phyloP scores from a whole-genome alignment of 2,329 filamentous ascomycete genomes.

The Curvularia spicifera region DNA sequence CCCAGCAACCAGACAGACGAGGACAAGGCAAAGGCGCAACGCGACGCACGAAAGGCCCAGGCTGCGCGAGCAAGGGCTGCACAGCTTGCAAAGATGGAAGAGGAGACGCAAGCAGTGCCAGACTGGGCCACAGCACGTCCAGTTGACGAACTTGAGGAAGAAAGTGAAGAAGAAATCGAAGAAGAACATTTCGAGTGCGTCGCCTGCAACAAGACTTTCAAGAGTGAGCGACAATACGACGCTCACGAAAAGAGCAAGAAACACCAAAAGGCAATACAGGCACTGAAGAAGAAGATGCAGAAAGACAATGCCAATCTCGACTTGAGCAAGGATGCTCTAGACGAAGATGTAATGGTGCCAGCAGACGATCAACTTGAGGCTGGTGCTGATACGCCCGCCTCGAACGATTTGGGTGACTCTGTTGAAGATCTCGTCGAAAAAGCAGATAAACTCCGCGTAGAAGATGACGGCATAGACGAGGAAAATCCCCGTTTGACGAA shows the following conservation, averaged over 20 bases:
- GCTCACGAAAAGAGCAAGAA: slow-evolving; percentile 97
- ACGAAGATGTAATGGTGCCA: slow-evolving; percentile 44
- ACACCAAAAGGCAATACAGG: slow-evolving; percentile 83
- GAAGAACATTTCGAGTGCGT: slow-evolving; percentile 67
- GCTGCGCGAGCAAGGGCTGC: slow-evolving; percentile 82
- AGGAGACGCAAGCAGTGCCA: slow-evolving; percentile 68
- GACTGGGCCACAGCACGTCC: slow-evolving; percentile 75
- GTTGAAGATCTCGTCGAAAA: slow-evolving; percentile 28
- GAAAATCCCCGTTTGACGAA: slow-evolving; percentile 17
- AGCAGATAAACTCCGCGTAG: slow-evolving; percentile 22
- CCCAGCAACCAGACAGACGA: slow-evolving; percentile 78
- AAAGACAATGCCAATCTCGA: slow-evolving; percentile 72
- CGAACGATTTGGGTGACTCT: slow-evolving; percentile 50
- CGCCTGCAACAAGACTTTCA: slow-evolving; percentile 71
- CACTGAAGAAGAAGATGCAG: slow-evolving; percentile 81
- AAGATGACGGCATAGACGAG: slow-evolving; percentile 19
- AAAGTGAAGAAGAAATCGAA: slow-evolving; percentile 58
- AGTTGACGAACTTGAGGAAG: slow-evolving; percentile 61
- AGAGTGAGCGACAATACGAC: slow-evolving; percentile 90
- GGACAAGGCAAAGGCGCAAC: slow-evolving; percentile 78
- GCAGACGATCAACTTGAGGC: slow-evolving; percentile 40
- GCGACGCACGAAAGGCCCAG: slow-evolving; percentile 81
- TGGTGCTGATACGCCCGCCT: slow-evolving; percentile 14
- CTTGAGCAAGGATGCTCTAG: slow-evolving; percentile 48
- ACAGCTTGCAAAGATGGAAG: slow-evolving; percentile 75